These are phyloP conservation scores for Umbilicaria muhlenbergii DNA, from an alignment of 495 filamentous ascomycete genomes.

Conservation along the genomic window DNA sequence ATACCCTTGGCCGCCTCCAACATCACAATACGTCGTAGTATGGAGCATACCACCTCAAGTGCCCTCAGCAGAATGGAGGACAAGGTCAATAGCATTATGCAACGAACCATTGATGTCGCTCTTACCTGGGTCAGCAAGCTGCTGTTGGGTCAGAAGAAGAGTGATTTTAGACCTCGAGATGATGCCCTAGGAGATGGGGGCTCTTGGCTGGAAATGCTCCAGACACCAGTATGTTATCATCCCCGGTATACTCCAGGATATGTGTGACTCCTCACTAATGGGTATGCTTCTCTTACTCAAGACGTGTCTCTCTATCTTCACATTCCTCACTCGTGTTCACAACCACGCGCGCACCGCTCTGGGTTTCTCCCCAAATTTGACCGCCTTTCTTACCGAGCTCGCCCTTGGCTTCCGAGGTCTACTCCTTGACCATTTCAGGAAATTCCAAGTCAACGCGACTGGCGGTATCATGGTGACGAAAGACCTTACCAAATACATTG, in stretches of 20 bases:
- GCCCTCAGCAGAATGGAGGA: constrained; percentile 68
- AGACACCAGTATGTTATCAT: constrained; percentile 44
- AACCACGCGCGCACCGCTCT: constrained; percentile 47
- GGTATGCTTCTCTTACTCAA: constrained; percentile 10
- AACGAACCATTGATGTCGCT: constrained; percentile 70
- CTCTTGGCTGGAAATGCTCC: constrained; percentile 59
- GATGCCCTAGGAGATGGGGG: constrained; percentile 41
- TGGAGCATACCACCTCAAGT: constrained; percentile 68
- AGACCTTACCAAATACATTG: constrained; percentile 83
- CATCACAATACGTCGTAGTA: constrained; percentile 73
- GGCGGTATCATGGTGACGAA: constrained; percentile 92
- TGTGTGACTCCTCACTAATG: neutral
- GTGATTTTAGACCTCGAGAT: constrained; percentile 84
- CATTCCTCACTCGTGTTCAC: constrained; percentile 56
- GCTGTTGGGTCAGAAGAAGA: constrained; percentile 70
- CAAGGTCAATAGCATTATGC: constrained; percentile 75
- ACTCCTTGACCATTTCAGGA: constrained; percentile 85
- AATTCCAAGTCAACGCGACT: constrained; percentile 76
- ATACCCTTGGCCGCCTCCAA: constrained; percentile 76
- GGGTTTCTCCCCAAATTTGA: constrained; percentile 56
- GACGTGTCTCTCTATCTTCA: constrained; percentile 63
- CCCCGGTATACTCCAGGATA: neutral
- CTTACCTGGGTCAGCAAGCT: constrained; percentile 63
- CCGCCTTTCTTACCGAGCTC: constrained; percentile 68
- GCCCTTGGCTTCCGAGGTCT: constrained; percentile 60